phyloP scores from a whole-genome alignment of 257 asterid species.

The Avicennia marina region DNA sequence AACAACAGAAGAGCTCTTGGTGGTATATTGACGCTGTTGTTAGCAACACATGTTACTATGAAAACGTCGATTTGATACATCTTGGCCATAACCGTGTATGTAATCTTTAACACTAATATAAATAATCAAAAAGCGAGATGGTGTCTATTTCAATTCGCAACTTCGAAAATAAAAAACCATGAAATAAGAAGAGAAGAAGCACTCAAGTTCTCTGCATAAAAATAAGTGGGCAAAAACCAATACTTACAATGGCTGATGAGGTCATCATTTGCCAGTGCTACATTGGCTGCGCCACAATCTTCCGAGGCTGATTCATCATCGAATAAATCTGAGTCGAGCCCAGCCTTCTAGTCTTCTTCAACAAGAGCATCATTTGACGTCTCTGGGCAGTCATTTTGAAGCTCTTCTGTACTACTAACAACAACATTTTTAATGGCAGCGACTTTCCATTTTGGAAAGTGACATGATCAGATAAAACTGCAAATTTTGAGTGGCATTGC shows the following conservation, averaged over 20 bases:
- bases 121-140: too few relatives aligned
- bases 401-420: conserved; percentile 43
- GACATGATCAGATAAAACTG: conserved; percentile 59
- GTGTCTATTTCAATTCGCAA: not conserved
- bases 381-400: conserved; percentile 33
- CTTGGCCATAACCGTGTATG: too few relatives aligned
- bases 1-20: too few relatives aligned
- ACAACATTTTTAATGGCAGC: conserved; percentile 22
- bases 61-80: too few relatives aligned
- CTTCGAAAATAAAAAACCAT: not conserved
- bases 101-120: too few relatives aligned
- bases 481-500: conserved; percentile 60
- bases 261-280: conserved; percentile 42
- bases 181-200: not conserved
- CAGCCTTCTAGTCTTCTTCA: conserved; percentile 56
- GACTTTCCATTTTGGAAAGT: conserved; percentile 37
- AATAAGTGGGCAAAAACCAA: not conserved
- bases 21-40: too few relatives aligned
- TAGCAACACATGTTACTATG: too few relatives aligned
- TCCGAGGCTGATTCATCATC: conserved; percentile 55
- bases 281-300: conserved; percentile 23
- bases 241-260: too few relatives aligned
- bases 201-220: not conserved
- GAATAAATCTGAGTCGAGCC: conserved; percentile 55
- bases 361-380: conserved; percentile 40